These are phyloP conservation scores for Themeda triandra DNA, from an alignment of 176 grass and related monocot species.

Conservation along the genomic window DNA sequence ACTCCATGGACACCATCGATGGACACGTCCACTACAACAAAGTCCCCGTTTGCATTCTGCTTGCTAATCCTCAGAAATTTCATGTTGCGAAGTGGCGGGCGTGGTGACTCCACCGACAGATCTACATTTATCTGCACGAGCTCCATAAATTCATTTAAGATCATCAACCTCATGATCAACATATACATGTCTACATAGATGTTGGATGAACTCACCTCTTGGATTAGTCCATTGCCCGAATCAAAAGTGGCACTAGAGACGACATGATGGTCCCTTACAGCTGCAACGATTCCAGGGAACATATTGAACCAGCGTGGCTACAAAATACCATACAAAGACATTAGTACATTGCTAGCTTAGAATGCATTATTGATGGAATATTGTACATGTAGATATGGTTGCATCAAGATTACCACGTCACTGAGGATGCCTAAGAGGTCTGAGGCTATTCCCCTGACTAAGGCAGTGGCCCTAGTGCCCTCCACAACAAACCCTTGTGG, in stretches of 20 bases:
- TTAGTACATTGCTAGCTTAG: neutral
- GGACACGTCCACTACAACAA: slow-evolving; percentile 67
- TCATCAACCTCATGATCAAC: neutral
- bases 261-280: neutral
- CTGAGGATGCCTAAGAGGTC: neutral
- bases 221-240: neutral
- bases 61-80: slow-evolving; percentile 51
- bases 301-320: neutral
- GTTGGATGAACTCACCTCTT: neutral
- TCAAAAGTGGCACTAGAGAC: neutral
- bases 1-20: neutral
- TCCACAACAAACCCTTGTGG: neutral
- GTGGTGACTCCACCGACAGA: slow-evolving; percentile 51
- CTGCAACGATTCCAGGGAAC: slow-evolving; percentile 1
- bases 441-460: neutral
- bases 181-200: neutral
- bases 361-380: neutral
- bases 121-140: slow-evolving; percentile 53
- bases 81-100: slow-evolving; percentile 22
- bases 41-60: neutral
- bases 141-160: neutral
- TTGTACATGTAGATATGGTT: neutral
- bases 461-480: neutral
- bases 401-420: neutral
- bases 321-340: neutral